Base-by-base conservation (phyloP, 352 stramenopile genomes). In the Globisporangium radiosum region DNA sequence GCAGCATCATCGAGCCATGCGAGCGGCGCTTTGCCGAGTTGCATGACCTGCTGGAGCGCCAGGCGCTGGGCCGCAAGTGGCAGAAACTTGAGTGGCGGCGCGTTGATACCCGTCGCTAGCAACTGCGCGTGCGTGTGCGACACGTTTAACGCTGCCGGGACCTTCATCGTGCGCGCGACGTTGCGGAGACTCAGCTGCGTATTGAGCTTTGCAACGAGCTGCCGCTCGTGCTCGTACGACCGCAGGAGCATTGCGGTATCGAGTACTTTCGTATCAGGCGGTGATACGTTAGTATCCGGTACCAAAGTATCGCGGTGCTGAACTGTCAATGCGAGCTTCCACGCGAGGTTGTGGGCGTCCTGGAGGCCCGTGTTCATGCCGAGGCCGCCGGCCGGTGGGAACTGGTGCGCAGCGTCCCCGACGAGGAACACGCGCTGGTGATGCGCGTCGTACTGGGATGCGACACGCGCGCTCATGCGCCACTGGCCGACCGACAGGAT, bases 301-400 rank as follows among this genome's bases (percentile, higher is more conserved):
- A 33, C 25, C 25, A 33, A 33, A 33, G 25, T 33, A 33, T 33
- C 47, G 5, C 62, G 52, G 13, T 77, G 70, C 33, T 88, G 72
- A 3, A 95, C 68, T 11, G 77, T 57, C 17, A 81, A 73, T 7
- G 87, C 87, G 11, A 98, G 76, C 63, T 97, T 97, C 92, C 91
- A 98, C 3, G 79, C 85, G 8, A 98, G 70, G 58, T 97, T 98
- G 71, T 97, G 89, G 0, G 86, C 81, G 58, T 97, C 91, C 63
- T 97, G 87, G 37, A 98, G 68, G 45, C 91, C 92, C 1, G 88
- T 97, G 70, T 98, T 98, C 75, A 98, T 92, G 56, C 92, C 92
- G 47, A 98, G 94, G 4, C 92, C 92, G 38, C 92, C 92, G 15
- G 91, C 89, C 0, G 92, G 92, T 7, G 92, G 91, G 52, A 98